Percentiles rank a stretch among this genome's conserved stretches.
These are phyloP conservation scores for Primulina tabacum DNA, from an alignment of 257 asterid genomes.

Conservation along the genomic window DNA sequence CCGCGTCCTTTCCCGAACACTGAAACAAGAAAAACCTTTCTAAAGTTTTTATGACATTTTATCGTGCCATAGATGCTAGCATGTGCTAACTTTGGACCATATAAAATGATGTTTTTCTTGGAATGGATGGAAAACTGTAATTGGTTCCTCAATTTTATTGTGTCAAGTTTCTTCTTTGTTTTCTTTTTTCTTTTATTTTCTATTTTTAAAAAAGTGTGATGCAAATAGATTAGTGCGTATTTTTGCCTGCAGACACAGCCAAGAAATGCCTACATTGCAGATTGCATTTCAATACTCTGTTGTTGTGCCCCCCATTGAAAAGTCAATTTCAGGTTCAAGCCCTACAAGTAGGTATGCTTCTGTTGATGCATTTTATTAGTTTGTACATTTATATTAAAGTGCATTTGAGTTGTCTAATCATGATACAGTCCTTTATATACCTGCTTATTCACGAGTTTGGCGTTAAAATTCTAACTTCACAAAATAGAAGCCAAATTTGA, in stretches of 20 bases:
- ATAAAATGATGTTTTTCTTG: conserved; percentile 1
- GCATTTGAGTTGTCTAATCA: conserved; percentile 9
- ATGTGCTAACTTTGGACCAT: conserved; percentile 7
- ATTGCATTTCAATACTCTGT: conserved; percentile 97
- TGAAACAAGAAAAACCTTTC: no score
- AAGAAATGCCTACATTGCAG: conserved; percentile 84
- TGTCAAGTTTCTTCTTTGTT: not conserved
- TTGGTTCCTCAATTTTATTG: conserved; percentile 22
- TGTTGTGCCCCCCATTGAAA: conserved; percentile 79
- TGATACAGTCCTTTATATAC: not conserved
- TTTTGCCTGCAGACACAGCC: conserved; percentile 65
- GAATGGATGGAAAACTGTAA: conserved; percentile 20
- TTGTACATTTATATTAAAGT: conserved; percentile 16
- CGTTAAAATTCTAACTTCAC: no score
- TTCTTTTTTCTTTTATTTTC: not conserved
- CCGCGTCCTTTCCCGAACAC: no score
- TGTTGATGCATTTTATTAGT: conserved; percentile 25
- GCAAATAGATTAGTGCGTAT: conserved; percentile 15
- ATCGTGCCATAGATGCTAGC: no score
- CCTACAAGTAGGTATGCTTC: conserved; percentile 58
- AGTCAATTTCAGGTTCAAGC: conserved; percentile 45
- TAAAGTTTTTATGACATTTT: no score
- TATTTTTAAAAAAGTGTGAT: not conserved
- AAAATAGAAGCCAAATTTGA: no score
- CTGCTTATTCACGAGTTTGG: not conserved